Evolutionary conservation across 495 filamentous ascomycete genomes (phyloP), one percentile per base, ranked within the genome.

Genomic region (Amphirosellinia nigrospora): DNA sequence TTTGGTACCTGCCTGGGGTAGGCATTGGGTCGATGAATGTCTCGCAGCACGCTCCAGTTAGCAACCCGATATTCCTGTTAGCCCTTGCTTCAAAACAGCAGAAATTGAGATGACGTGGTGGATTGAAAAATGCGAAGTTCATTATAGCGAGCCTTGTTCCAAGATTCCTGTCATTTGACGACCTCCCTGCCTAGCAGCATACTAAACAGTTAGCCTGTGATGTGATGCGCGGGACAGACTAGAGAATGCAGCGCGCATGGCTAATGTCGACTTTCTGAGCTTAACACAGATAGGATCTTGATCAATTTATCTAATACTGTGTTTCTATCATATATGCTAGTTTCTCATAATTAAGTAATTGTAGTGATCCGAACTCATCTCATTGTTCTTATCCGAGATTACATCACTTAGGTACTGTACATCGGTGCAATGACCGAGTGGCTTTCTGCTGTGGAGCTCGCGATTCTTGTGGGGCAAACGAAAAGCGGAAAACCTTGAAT

Each of bases 71-170:
- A n/a, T 62, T 45, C 39, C 4, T 13, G 38, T 5, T 21, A 19
- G 11, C 11, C 32, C 38, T 45, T 8, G n/a, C n/a, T 15, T 30
- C 26, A 23, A 23, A 13, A 48, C 19, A 48, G 15, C 13, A 9
- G 41, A 48, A 64, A 28, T 19, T 34, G 4, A 48, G 28, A 64
- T 64, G 61, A 64, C 61, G 61, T 64, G 61, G 61, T 64, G 0
- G 61, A 21, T n/a, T 16, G 28, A 28, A 21, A 38, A 34, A 34
- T 15, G 2, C 6, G 13, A 48, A 28, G 41, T 13, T 34, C 23
- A 28, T 64, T 19, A 48, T 64, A 19, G 2, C 16, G 13, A 60
- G 56, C 34, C 7, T 36, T n/a, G 34, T 61, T 61, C 36, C 56
- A 59, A 23, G 56, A 36, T 59, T 59, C n/a, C 34, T 36, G 56